Evolutionary conservation across 208 protist genomes (phyloP), one percentile per base, ranked within the genome.

Genomic region (Naegleria fowleri): DNA sequence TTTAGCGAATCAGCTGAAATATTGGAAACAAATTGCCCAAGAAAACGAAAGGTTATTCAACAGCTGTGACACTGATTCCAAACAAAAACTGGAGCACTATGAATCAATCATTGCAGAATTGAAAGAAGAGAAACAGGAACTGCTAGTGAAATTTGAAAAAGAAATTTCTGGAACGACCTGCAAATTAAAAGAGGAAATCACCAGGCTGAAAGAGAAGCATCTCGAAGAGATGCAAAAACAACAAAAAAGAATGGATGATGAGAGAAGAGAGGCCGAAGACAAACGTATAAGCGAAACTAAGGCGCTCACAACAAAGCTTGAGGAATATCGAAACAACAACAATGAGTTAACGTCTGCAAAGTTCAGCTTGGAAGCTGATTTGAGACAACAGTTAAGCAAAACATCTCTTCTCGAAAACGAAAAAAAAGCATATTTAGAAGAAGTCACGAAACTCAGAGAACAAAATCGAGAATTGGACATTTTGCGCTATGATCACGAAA

Each of bases 181-280:
- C n/a, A 79, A 79, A 36, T 36, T 79, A 79, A 79, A 79, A 79
- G 67, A 79, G 36, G 67, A 79, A 79, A 79, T 79, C n/a, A 79
- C 67, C 2, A 79, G 67, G 36, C 19, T 36, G 67, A 79, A 79
- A 79, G 67, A 79, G n/a, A 79, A 79, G 29, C 67, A 79, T 33
- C 19, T 79, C 0, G 67, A 79, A 79, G 67, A 79, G 36, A 29
- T 79, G 19, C 67, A 33, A 13, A 1, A 1, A 79, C 9, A 36
- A 36, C 67, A 79, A 36, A 36, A 19, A 33, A 79, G 25, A 33
- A 19, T 36, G 6, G 67, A 79, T 6, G 25, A 25, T 36, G 67
- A 79, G 29, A 79, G n/a, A 79, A 29, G 25, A 33, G 29, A 36
- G 25, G n/a, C 29, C 9, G 67, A 79, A 79, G 67, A 79, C 0